phyloP scores from a whole-genome alignment of 805 yeast species.

The Candida bentonensis region DNA sequence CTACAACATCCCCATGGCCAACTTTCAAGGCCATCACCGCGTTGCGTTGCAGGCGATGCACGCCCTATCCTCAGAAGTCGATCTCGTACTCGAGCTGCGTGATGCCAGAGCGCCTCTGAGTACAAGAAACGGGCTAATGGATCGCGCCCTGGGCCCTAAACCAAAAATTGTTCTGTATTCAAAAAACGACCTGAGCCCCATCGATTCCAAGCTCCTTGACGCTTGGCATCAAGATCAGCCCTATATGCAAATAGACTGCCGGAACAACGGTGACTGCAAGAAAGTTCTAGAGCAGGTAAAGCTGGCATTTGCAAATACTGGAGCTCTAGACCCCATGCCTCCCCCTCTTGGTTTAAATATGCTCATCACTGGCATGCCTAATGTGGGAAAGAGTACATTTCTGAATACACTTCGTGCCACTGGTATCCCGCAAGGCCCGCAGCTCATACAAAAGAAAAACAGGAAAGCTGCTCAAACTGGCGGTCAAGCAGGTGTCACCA shows the following conservation, averaged over 20 bases:
- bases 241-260: slow-evolving; percentile 46
- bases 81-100: slow-evolving; percentile 68
- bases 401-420: slow-evolving; percentile 57
- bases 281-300: slow-evolving; percentile 37
- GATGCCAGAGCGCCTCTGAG: slow-evolving; percentile 84
- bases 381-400: slow-evolving; percentile 89
- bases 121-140: slow-evolving; percentile 69
- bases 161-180: slow-evolving; percentile 57
- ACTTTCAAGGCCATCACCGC: slow-evolving; percentile 84
- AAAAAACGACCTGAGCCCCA: slow-evolving; percentile 49
- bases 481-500: slow-evolving; percentile 80
- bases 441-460: slow-evolving; percentile 1
- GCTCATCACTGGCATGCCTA: slow-evolving; percentile 88
- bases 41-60: slow-evolving; percentile 59
- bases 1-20: slow-evolving; percentile 54
- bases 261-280: slow-evolving; percentile 35
- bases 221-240: slow-evolving; percentile 37
- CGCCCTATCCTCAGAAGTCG: slow-evolving; percentile 63
- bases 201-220: slow-evolving; percentile 27
- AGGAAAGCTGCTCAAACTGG: slow-evolving; percentile 74
- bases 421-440: slow-evolving; percentile 15
- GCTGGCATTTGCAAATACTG: slow-evolving; percentile 15
- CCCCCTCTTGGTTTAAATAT: slow-evolving; percentile 76
- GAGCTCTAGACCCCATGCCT: slow-evolving; percentile 38
- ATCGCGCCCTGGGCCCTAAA: slow-evolving; percentile 42